These are phyloP conservation scores for Neoscytalidium dimidiatum DNA, from an alignment of 2,329 filamentous ascomycete species.

Conservation along the genomic window DNA sequence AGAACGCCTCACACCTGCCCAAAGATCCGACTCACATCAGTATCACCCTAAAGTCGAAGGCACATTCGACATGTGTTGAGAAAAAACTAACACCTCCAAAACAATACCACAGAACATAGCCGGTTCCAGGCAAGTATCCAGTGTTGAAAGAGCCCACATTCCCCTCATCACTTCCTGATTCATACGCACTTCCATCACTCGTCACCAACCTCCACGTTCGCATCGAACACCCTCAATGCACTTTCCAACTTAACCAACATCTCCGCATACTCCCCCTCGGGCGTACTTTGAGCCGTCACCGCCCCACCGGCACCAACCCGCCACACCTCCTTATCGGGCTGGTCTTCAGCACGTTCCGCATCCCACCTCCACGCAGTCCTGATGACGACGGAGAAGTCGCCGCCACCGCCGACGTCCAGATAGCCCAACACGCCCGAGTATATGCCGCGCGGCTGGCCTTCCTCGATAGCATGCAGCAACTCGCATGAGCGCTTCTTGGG, in stretches of 20 bases:
- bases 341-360: conserved; percentile 45
- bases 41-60: no score
- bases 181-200: neutral
- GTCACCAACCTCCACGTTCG: neutral
- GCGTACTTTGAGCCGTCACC: conserved; percentile 80
- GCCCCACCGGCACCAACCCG: conserved; percentile 87
- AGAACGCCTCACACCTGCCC: neutral
- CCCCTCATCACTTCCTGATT: no score
- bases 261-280: conserved; percentile 82
- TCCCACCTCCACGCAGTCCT: conserved; percentile 76
- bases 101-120: no score
- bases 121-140: no score
- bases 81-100: no score
- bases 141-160: neutral
- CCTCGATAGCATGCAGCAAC: conserved; percentile 72
- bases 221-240: conserved; percentile 33
- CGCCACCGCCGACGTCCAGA: conserved; percentile 79
- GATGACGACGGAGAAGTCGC: conserved; percentile 91
- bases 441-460: conserved; percentile 60
- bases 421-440: conserved; percentile 92
- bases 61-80: no score
- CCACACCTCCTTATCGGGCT: conserved; percentile 62
- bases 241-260: conserved; percentile 61
- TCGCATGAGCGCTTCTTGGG: conserved; percentile 93
- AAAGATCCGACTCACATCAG: neutral